phyloP scores from a whole-genome alignment of 2,329 filamentous ascomycete genomes.

The Fusarium setosum region DNA sequence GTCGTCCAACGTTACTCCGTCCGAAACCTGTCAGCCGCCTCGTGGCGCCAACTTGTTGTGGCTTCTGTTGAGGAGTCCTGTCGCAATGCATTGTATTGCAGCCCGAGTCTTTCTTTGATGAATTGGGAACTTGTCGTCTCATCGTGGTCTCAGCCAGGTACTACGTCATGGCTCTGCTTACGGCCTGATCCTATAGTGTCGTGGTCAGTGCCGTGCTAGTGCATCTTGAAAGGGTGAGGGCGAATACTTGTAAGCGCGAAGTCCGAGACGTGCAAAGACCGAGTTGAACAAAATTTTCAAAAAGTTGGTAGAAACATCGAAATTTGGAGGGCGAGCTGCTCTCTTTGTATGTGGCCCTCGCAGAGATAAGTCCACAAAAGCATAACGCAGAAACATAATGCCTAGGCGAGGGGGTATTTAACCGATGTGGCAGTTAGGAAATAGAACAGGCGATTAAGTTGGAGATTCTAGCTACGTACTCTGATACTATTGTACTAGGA shows the following conservation, averaged over 20 bases:
- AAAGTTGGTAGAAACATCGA: neutral
- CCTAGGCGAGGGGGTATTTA: neutral
- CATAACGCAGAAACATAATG: constrained; percentile 42
- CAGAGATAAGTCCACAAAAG: neutral
- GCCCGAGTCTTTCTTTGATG: neutral
- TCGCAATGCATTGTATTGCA: neutral
- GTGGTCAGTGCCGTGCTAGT: no score
- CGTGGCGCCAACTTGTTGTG: neutral
- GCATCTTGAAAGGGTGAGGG: no score
- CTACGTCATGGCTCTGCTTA: no score
- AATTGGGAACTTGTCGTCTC: no score
- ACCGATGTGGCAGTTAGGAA: neutral
- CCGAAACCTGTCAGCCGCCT: neutral
- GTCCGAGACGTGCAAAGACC: neutral
- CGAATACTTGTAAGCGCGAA: neutral
- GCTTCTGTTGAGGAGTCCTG: neutral
- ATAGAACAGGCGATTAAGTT: neutral
- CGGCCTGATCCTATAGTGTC: no score
- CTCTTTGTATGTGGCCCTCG: constrained; percentile 20
- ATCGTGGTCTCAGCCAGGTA: no score
- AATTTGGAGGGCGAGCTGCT: neutral
- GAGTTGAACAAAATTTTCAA: neutral
- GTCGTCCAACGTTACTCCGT: constrained; percentile 18
- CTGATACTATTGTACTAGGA: no score
- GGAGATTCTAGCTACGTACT: neutral